Base-by-base conservation (phyloP, 208 protist genomes). In the Trypanosoma theileri region DNA sequence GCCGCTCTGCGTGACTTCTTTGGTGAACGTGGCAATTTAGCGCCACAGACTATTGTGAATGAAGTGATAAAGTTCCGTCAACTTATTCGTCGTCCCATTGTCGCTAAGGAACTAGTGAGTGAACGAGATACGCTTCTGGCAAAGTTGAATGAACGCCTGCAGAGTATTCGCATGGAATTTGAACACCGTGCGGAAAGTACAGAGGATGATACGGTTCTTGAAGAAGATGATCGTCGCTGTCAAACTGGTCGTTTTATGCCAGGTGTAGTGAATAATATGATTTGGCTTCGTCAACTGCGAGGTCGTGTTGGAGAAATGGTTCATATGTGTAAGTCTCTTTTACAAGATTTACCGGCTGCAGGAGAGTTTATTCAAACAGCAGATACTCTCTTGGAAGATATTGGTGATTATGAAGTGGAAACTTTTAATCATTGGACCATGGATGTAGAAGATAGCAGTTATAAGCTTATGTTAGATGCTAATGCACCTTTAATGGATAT, bases 171-270 rank as follows among this genome's bases (percentile, higher is more conserved):
- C 6, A 63, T 93, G 45, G 90, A 96, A 78, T 97, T 93, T 73
- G 86, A 96, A 73, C 85, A 85, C 59, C 88, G 89, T 28, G 61
- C 84, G 3, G 84, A 92, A 59, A 89, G 82, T 69, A 79, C 73
- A 3, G 87, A 93, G 55, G 77, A 93, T 45, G 88, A 95, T 52
- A 54, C 53, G 10, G 65, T 92, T 22, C 75, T 94, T 22, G 89
- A 95, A 53, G 84, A 93, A 57, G 87, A 97, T 57, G 93, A 97
- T 74, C 79, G 83, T 12, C 79, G 81, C 41, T 95, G 83, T 72
- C 93, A 97, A 59, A 82, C 93, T 11, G 91, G 93, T 10, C 88
- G 93, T 35, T 94, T 94, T 67, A 88, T 97, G 75, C 93, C 93
- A 1, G 91, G 84, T 40, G 88, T 97, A 14, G 90, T 95, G 58